Evolutionary conservation across 164 flowering plant genomes (phyloP).

Genomic region (Warburgia ugandensis): DNA sequence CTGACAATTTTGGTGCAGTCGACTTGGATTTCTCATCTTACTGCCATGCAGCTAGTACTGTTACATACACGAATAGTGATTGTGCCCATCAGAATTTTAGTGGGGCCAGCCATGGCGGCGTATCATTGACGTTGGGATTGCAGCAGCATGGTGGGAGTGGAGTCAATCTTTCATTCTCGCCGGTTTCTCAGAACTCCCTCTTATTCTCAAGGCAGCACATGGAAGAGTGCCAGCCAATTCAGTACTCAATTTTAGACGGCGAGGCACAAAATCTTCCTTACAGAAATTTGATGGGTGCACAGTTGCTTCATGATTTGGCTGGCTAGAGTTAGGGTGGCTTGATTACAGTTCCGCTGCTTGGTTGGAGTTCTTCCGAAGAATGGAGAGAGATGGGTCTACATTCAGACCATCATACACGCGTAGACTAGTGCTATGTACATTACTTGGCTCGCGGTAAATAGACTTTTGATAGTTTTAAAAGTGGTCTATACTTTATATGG

Average conservation of each 20-base stretch:
- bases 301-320: constrained; percentile 74
- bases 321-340: constrained; percentile 29
- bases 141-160: constrained; percentile 68
- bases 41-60: constrained; percentile 23
- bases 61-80: constrained; percentile 17
- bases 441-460: too few relatives aligned
- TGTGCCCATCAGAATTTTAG: constrained; percentile 26
- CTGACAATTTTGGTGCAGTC: constrained; percentile 25
- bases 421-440: too few relatives aligned
- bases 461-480: too few relatives aligned
- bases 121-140: constrained; percentile 77
- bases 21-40: constrained; percentile 69
- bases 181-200: constrained; percentile 40
- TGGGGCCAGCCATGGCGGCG: constrained; percentile 29
- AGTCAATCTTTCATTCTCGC: constrained; percentile 53
- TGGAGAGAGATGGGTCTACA: too few relatives aligned
- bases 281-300: constrained; percentile 81
- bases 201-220: constrained; percentile 49
- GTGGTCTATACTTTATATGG: too few relatives aligned
- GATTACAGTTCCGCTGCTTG: too few relatives aligned
- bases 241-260: constrained; percentile 61
- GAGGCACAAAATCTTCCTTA: constrained; percentile 66
- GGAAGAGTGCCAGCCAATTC: constrained; percentile 57
- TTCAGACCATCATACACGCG: too few relatives aligned
- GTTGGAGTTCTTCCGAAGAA: too few relatives aligned